Evolutionary conservation across 768 basidiomycete genomes (phyloP).

Genomic region (Lactarius deliciosus): DNA sequence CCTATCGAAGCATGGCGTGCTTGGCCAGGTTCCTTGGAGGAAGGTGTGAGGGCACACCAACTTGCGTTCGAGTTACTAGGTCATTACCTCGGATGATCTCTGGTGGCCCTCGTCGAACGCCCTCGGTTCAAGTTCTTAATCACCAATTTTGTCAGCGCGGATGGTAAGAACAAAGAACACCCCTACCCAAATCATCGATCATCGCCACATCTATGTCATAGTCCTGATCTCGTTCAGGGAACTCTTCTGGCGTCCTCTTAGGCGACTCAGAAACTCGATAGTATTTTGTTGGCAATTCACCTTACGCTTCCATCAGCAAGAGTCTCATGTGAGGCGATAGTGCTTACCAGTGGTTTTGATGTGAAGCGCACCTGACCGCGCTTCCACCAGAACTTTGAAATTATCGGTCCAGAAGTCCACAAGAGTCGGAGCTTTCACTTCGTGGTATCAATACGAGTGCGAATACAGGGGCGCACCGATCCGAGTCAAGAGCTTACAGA

Average conservation of each 20-base stretch:
- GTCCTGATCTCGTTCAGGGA: constrained; percentile 2
- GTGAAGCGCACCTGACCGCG: constrained; percentile 48
- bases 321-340: neutral
- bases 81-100: constrained; percentile 60
- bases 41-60: neutral
- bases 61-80: constrained; percentile 9
- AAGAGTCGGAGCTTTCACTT: constrained; percentile 67
- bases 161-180: neutral
- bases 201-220: constrained; percentile 1
- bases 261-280: constrained; percentile 38
- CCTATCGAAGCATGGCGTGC: constrained; percentile 69
- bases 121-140: neutral
- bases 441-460: constrained; percentile 15
- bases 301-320: constrained; percentile 32
- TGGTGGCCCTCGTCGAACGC: constrained; percentile 33
- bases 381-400: constrained; percentile 68
- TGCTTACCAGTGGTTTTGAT: constrained; percentile 41
- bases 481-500: constrained; percentile 46
- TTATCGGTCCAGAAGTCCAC: constrained; percentile 73
- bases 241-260: neutral
- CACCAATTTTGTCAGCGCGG: neutral
- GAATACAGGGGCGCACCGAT: neutral
- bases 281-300: constrained; percentile 49
- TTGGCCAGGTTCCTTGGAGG: constrained; percentile 79
- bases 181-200: constrained; percentile 13